Percentiles rank a stretch among this genome's conserved stretches.
These are phyloP conservation scores for Phytophthora podocarpi DNA, from an alignment of 352 stramenopile species.

Conservation along the genomic window DNA sequence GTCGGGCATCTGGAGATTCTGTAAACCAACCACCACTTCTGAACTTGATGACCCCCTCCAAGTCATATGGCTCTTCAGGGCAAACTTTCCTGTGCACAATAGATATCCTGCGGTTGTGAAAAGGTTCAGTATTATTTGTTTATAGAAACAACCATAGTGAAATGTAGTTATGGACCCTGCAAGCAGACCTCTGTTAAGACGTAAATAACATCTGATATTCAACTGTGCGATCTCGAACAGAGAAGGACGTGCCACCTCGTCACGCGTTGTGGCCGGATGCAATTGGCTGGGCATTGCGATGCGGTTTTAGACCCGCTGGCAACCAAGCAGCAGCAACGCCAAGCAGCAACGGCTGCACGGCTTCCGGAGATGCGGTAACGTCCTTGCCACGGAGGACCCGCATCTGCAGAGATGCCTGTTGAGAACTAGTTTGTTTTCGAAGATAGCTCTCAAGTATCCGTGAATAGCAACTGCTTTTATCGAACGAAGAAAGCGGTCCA, in stretches of 20 bases:
- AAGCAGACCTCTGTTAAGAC: background rate
- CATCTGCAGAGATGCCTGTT: no score
- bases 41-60: slow-evolving; percentile 15
- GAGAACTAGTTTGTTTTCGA: no score
- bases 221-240: slow-evolving; percentile 2
- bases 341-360: background rate
- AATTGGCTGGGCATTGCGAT: slow-evolving; percentile 24
- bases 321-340: no score
- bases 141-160: background rate
- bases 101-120: background rate
- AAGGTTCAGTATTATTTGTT: background rate
- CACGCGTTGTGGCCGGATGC: slow-evolving; percentile 1
- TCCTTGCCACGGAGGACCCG: background rate
- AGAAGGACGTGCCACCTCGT: slow-evolving; percentile 4
- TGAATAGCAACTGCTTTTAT: no score
- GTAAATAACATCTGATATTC: slow-evolving; percentile 34
- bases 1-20: slow-evolving; percentile 12
- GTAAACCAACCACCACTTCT: slow-evolving; percentile 10
- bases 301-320: no score
- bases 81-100: background rate
- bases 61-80: slow-evolving; percentile 18
- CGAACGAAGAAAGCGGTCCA: no score
- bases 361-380: no score
- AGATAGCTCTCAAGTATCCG: no score
- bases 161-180: no score